These are phyloP conservation scores for Chaetothyriales sp. DNA, from an alignment of 2,329 filamentous ascomycete species.

Conservation along the genomic window DNA sequence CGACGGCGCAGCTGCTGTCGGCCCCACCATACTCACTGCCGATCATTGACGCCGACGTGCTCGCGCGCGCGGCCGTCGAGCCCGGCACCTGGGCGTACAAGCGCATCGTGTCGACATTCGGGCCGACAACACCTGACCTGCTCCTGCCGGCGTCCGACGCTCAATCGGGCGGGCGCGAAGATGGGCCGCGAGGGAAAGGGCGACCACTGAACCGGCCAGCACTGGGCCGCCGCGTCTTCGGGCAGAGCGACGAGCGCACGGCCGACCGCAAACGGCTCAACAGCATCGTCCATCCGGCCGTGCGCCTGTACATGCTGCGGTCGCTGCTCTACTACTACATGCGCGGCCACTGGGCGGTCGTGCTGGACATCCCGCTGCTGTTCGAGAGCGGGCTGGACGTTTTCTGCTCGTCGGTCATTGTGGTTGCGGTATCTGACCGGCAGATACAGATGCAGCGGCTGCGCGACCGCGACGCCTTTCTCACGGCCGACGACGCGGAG, in stretches of 20 bases:
- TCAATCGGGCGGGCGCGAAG: conserved; percentile 17
- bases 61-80: conserved; percentile 87
- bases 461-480: conserved; percentile 58
- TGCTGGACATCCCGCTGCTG: conserved; percentile 81
- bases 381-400: conserved; percentile 80
- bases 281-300: conserved; percentile 81
- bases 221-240: conserved; percentile 76
- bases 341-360: conserved; percentile 68
- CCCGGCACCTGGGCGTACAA: conserved; percentile 75
- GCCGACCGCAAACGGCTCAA: conserved; percentile 68
- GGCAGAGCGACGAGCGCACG: conserved; percentile 54
- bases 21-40: conserved; percentile 71
- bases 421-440: conserved; percentile 72
- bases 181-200: conserved; percentile 37
- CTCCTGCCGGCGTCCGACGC: conserved; percentile 47
- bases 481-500: conserved; percentile 73
- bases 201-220: conserved; percentile 73
- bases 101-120: conserved; percentile 70
- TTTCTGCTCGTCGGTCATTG: conserved; percentile 71
- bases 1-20: conserved; percentile 72
- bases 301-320: conserved; percentile 68
- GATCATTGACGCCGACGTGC: conserved; percentile 82
- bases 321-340: conserved; percentile 61
- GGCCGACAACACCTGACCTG: conserved; percentile 69
- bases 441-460: conserved; percentile 70